Base-by-base conservation (phyloP, 345 rosid species). In the Passiflora organensis region DNA sequence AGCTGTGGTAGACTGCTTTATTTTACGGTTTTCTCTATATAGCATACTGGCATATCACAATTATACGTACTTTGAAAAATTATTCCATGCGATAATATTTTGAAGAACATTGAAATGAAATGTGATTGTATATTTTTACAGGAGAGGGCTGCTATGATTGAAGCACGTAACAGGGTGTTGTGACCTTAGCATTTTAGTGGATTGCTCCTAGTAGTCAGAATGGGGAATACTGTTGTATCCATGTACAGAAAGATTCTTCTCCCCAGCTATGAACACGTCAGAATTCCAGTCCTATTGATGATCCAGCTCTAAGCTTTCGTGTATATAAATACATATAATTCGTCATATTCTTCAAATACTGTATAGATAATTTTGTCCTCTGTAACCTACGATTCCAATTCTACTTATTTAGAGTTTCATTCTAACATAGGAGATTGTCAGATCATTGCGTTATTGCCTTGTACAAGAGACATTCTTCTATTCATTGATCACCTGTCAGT, bases 151-250 rank as follows among this genome's bases (percentile, higher is more conserved):
- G 68, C 78, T 34, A 63, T 70, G 66, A 69, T 78, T 36, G 89
- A 79, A 76, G 76, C 61, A 42, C 95, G 62, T 67, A 77, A 74
- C 82, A 80, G 87, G 68, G 47, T 69, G 71, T 69, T 78, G 70
- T 80, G 41, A 67, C 21, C 24, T 17, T 54, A 50, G 19, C 16
- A 15, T 44, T 36, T 13, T 17, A 9, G 10, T 28, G 8, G 3
- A 2, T 28, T 28, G 34, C 34, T 28, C 34, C 34, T 2, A 28
- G 34, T 2, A 28, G 5, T 28, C 34, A 28, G 8, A 28, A 3
- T 53, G 19, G 49, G 47, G 20, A 10, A 51, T 32, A 18, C 19
- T 22, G 47, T 38, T 52, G 0, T 21, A 71, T 52, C 48, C 56
- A 49, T 67, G 51, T 56, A 60, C 18, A 58, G 17, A 25, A 52